A percentile compares a stretch with the other conserved stretches of the same genome.
phyloP scores from a whole-genome alignment of 805 yeast genomes.

The Torulaspora maleeae region DNA sequence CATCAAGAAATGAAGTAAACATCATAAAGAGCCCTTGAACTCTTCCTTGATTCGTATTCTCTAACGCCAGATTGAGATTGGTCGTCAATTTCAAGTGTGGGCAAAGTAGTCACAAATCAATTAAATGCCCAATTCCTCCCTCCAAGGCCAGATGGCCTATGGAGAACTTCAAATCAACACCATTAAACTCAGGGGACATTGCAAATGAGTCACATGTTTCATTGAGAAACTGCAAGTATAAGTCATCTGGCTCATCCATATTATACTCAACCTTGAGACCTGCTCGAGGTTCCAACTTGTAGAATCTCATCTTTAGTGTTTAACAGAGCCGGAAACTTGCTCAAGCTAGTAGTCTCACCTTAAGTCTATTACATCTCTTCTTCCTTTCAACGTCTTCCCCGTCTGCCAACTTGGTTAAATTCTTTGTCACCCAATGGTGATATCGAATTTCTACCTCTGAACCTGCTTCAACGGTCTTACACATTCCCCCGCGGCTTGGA shows the following conservation, averaged over 20 bases:
- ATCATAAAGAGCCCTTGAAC: no score
- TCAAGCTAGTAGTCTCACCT: constrained; percentile 25
- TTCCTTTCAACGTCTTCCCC: neutral
- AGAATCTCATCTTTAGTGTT: constrained; percentile 16
- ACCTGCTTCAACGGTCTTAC: constrained; percentile 20
- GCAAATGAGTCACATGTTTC: no score
- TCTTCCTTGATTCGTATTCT: no score
- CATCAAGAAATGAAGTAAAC: neutral
- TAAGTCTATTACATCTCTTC: neutral
- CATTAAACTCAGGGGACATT: no score
- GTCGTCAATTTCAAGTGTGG: no score
- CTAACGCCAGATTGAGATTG: no score
- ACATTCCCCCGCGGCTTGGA: constrained; percentile 11
- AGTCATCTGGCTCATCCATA: constrained; percentile 85
- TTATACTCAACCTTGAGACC: constrained; percentile 58
- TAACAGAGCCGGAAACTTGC: constrained; percentile 9
- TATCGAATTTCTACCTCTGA: constrained; percentile 18
- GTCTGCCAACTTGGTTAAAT: neutral
- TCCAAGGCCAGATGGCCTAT: no score
- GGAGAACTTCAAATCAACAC: no score
- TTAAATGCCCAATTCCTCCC: no score
- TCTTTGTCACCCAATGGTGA: constrained; percentile 11
- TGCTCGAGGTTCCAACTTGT: constrained; percentile 19
- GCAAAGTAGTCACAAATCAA: no score
- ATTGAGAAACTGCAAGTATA: constrained; percentile 46